Evolutionary conservation across 1,284 basidiomycete genomes (phyloP).

Genomic region (Laetiporus sulphureus): DNA sequence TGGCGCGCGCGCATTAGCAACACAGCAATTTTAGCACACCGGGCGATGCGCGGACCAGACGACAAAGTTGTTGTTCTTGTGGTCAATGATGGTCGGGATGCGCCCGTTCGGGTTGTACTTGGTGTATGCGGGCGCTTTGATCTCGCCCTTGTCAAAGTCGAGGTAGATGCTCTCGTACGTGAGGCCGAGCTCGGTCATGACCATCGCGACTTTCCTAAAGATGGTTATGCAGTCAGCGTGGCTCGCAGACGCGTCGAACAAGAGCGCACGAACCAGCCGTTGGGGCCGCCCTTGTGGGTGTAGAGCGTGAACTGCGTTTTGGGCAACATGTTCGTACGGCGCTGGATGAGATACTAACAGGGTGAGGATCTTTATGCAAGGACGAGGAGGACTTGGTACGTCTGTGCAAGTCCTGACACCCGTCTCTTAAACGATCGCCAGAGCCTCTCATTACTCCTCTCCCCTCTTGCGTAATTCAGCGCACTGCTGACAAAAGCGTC

Average conservation of each 20-base stretch:
- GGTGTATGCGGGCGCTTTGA: conserved; percentile 18
- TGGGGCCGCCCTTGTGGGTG: conserved; percentile 17
- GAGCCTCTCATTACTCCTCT: too few relatives aligned
- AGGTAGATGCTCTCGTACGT: conserved; percentile 21
- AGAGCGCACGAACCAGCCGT: conserved; percentile 12
- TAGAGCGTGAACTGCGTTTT: conserved; percentile 24
- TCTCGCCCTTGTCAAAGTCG: conserved; percentile 19
- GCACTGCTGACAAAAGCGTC: neutral
- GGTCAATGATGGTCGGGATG: conserved; percentile 27
- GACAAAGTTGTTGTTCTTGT: conserved; percentile 22
- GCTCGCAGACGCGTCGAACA: neutral
- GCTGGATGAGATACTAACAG: neutral
- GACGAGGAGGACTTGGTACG: too few relatives aligned
- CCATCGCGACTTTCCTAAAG: conserved; percentile 17
- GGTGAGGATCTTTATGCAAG: neutral
- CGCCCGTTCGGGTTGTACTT: conserved; percentile 25
- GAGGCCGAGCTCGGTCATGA: conserved; percentile 21
- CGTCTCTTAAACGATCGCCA: too few relatives aligned
- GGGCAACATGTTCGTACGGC: conserved; percentile 13
- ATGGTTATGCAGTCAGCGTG: neutral
- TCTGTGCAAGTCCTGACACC: too few relatives aligned
- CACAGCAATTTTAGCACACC: too few relatives aligned
- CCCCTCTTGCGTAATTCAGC: too few relatives aligned
- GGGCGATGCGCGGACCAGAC: conserved; percentile 8
- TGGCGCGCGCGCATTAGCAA: conserved; percentile 6